Evolutionary conservation across 345 rosid genomes (phyloP).

Genomic region (Brassica rapa): DNA sequence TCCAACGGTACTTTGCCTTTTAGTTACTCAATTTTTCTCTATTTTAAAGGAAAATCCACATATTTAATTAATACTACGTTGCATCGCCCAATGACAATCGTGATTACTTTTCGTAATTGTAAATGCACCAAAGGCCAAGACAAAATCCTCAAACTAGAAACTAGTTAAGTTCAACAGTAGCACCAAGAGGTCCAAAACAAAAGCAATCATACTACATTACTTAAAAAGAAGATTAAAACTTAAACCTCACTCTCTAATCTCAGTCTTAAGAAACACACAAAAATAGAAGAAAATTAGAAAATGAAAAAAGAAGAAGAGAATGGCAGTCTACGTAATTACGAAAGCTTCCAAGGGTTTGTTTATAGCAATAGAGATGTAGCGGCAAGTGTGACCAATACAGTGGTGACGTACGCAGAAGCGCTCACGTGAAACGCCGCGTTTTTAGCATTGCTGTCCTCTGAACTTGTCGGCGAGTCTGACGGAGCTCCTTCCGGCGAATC

Average conservation of each 20-base stretch:
- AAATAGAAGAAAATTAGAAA: not conserved
- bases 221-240: constrained; percentile 6
- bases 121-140: not conserved
- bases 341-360: not conserved
- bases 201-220: not conserved
- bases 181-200: not conserved
- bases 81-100: constrained; percentile 2
- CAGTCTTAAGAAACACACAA: constrained; percentile 22
- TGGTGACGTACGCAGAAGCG: constrained; percentile 46
- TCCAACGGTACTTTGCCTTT: constrained; percentile 12
- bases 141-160: constrained; percentile 4
- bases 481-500: constrained; percentile 58
- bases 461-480: constrained; percentile 52
- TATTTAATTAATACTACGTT: not conserved
- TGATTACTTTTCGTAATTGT: not conserved
- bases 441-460: constrained; percentile 55
- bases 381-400: constrained; percentile 26
- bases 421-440: constrained; percentile 49
- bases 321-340: constrained; percentile 29
- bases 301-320: not conserved
- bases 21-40: not conserved
- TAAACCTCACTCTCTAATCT: constrained; percentile 9
- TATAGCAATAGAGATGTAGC: constrained; percentile 16
- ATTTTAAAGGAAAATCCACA: not conserved
- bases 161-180: not conserved